Percentiles rank a stretch among this genome's conserved stretches.
Conservation (phyloP, 768 basidiomycete species). For the Leccinum aurantiacum region DNA sequence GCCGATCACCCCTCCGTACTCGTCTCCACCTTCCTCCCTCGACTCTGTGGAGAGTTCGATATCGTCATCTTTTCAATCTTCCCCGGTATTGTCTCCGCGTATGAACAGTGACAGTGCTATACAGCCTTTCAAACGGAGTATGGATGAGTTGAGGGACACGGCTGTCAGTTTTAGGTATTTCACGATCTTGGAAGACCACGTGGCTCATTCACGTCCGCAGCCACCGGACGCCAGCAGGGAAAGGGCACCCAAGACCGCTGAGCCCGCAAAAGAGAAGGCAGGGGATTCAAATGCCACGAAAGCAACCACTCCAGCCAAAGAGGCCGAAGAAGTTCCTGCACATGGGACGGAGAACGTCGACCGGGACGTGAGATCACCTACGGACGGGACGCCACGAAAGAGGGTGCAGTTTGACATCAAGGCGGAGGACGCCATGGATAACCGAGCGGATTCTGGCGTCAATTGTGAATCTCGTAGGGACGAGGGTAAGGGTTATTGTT, state of each 20-base stretch:
- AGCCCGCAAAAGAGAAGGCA: slow-evolving; percentile 10
- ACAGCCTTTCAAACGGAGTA: slow-evolving; percentile 45
- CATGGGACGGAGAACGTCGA: slow-evolving; percentile 21
- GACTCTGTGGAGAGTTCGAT: slow-evolving; percentile 24
- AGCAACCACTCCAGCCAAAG: slow-evolving; percentile 9
- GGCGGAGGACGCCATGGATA: slow-evolving; percentile 52
- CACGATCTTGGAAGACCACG: slow-evolving; percentile 43
- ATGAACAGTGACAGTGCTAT: slow-evolving; percentile 26
- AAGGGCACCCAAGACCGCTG: slow-evolving; percentile 7
- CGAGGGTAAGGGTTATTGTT: slow-evolving; percentile 43
- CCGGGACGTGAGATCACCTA: slow-evolving; percentile 25
- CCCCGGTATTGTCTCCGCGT: slow-evolving; percentile 23
- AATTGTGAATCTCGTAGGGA: slow-evolving; percentile 35
- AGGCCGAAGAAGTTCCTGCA: slow-evolving; percentile 7
- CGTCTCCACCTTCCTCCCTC: slow-evolving; percentile 35
- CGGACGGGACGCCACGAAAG: slow-evolving; percentile 42
- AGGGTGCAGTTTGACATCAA: slow-evolving; percentile 75
- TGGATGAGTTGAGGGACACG: slow-evolving; percentile 47
- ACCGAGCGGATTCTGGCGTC: slow-evolving; percentile 35
- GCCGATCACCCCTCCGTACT: slow-evolving; percentile 35
- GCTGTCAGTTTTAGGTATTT: slow-evolving; percentile 50
- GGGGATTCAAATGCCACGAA: slow-evolving; percentile 14
- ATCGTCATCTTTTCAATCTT: slow-evolving; percentile 21
- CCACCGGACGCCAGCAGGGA: slow-evolving; percentile 14
- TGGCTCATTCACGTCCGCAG: slow-evolving; percentile 28